Evolutionary conservation across 2,329 filamentous ascomycete genomes (phyloP).

Genomic region (Phoma sp.): DNA sequence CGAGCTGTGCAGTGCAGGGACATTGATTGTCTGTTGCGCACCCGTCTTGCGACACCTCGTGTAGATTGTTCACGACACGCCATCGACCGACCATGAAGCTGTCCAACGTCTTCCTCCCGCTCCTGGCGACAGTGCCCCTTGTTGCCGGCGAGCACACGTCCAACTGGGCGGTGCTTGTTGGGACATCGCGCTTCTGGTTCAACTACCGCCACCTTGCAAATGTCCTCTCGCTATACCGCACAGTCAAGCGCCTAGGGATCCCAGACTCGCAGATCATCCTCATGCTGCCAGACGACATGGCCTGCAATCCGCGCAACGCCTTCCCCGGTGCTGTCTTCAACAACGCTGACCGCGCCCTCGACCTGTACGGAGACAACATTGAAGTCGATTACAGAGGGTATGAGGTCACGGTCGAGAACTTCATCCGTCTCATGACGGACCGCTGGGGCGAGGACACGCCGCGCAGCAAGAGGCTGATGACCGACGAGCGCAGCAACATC

Average conservation of each 20-base stretch:
- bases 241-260: conserved; percentile 95
- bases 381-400: conserved; percentile 98
- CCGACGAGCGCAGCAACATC: conserved; percentile 95
- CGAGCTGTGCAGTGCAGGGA: background rate
- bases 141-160: conserved; percentile 81
- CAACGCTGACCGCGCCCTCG: conserved; percentile 92
- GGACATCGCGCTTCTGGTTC: conserved; percentile 99
- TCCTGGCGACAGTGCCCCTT: conserved; percentile 44
- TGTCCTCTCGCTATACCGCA: conserved; percentile 95
- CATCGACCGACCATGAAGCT: conserved; percentile 30
- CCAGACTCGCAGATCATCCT: conserved; percentile 99
- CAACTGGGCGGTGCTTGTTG: conserved; percentile 99
- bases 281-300: conserved; percentile 99
- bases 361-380: conserved; percentile 97
- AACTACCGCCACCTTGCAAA: conserved; percentile 99
- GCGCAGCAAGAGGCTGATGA: conserved; percentile 88
- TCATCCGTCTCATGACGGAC: conserved; percentile 93
- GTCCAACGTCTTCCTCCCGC: conserved; percentile 30
- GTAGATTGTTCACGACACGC: background rate
- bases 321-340: conserved; percentile 98
- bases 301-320: conserved; percentile 96
- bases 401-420: conserved; percentile 98
- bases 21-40: background rate
- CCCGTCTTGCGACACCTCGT: background rate
- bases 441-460: conserved; percentile 94